These are phyloP conservation scores for Jackrogersella multiformis DNA, from an alignment of 495 filamentous ascomycete genomes.

Conservation along the genomic window DNA sequence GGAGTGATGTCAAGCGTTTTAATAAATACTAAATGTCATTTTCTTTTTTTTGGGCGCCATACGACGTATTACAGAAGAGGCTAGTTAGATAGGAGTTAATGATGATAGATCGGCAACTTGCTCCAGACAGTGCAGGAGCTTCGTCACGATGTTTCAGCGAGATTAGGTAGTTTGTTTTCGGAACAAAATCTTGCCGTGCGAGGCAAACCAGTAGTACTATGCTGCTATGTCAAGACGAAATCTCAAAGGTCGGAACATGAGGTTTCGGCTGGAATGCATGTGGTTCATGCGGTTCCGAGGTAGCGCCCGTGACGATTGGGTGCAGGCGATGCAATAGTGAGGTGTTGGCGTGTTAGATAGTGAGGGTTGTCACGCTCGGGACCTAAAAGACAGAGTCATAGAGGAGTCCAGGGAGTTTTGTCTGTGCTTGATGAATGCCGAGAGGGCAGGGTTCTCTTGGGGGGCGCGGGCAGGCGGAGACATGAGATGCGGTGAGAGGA, in stretches of 20 bases:
- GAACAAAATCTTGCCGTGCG: conserved; percentile 23
- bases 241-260: conserved; percentile 14
- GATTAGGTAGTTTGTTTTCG: conserved; percentile 22
- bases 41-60: conserved; percentile 10
- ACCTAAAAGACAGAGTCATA: conserved; percentile 1
- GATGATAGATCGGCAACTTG: conserved; percentile 23
- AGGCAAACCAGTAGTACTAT: conserved; percentile 2
- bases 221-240: no score
- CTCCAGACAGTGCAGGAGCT: conserved; percentile 31
- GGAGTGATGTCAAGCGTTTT: conserved; percentile 14
- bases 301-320: conserved; percentile 22
- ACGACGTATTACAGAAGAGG: conserved; percentile 24
- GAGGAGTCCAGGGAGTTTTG: conserved; percentile 9
- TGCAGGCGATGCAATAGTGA: not conserved
- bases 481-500: conserved; percentile 37
- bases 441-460: conserved; percentile 25
- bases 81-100: conserved; percentile 14
- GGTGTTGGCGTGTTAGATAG: conserved; percentile 9
- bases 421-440: conserved; percentile 27
- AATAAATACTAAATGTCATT: not conserved
- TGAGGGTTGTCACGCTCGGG: not conserved
- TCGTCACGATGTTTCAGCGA: conserved; percentile 32
- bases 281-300: conserved; percentile 12
- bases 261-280: conserved; percentile 16
- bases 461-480: conserved; percentile 32